These are phyloP conservation scores for Prunus mongolica DNA, from an alignment of 306 rosid genomes.

Conservation along the genomic window DNA sequence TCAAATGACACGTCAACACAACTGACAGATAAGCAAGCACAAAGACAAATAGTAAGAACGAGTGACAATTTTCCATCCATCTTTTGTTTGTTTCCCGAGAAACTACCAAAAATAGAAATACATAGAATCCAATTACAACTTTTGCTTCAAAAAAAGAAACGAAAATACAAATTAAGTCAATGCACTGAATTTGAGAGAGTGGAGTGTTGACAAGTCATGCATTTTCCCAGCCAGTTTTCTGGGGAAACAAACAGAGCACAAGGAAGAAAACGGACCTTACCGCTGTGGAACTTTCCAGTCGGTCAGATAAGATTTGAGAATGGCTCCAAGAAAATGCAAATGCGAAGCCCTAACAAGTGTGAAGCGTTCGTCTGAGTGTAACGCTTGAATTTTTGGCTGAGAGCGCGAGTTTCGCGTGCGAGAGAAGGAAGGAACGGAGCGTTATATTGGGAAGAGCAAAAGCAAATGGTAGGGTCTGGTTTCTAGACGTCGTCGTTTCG, in stretches of 20 bases:
- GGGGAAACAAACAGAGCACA: slow-evolving; percentile 17
- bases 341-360: background rate
- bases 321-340: background rate
- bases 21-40: background rate
- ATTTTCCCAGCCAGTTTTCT: slow-evolving; percentile 3
- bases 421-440: slow-evolving; percentile 20
- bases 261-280: slow-evolving; percentile 23
- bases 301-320: background rate
- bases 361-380: background rate
- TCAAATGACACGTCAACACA: background rate
- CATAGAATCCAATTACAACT: background rate
- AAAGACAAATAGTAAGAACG: no score
- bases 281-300: background rate
- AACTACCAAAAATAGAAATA: background rate
- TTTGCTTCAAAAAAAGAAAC: background rate
- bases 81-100: background rate
- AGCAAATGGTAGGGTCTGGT: background rate
- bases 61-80: background rate
- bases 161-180: background rate
- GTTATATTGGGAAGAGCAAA: slow-evolving; percentile 26
- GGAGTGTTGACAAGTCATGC: background rate
- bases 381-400: slow-evolving; percentile 13
- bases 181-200: background rate
- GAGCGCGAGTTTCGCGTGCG: slow-evolving; percentile 20
- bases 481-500: slow-evolving; percentile 17